Conservation (phyloP, 139 green algal genomes). For the Chlorella sp. region DNA sequence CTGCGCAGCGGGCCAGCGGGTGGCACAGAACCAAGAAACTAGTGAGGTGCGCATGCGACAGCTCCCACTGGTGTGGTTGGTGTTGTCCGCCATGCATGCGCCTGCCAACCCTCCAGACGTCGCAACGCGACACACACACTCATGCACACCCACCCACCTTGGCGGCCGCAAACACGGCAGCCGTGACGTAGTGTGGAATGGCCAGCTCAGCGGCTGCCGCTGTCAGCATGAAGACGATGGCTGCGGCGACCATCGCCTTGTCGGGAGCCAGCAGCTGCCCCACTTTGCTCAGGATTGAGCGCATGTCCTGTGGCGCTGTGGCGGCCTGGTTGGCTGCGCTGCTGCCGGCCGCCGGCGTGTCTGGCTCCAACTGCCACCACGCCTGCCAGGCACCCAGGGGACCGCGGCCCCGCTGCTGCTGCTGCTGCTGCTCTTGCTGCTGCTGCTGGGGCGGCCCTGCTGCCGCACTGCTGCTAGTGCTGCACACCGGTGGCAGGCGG, state of each 20-base stretch:
- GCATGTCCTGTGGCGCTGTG: not conserved
- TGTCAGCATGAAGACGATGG: slow-evolving; percentile 13
- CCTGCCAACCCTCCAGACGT: not conserved
- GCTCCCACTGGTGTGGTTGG: too few species aligned
- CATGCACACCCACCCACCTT: slow-evolving; percentile 1
- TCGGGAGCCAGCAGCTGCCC: slow-evolving; percentile 19
- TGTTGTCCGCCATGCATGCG: too few species aligned
- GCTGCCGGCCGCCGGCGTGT: too few species aligned
- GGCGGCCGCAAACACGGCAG: slow-evolving; percentile 70
- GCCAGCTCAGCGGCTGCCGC: slow-evolving; percentile 65
- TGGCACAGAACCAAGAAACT: not conserved
- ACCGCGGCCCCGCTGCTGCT: not conserved
- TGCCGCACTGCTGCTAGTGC: not conserved
- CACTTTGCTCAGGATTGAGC: slow-evolving; percentile 23
- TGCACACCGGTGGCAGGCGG: not conserved
- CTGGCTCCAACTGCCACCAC: slow-evolving; percentile 16
- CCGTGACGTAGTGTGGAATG: slow-evolving; percentile 80
- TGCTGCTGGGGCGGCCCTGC: not conserved
- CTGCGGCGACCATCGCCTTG: not conserved
- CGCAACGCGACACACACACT: not conserved
- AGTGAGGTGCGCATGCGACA: too few species aligned
- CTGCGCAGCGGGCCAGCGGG: not conserved
- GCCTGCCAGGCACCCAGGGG: not conserved
- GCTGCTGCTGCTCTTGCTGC: not conserved
- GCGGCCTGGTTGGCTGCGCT: not conserved